phyloP scores from a whole-genome alignment of 1,139 yeast genomes.

The Yamadazyma sp. region DNA sequence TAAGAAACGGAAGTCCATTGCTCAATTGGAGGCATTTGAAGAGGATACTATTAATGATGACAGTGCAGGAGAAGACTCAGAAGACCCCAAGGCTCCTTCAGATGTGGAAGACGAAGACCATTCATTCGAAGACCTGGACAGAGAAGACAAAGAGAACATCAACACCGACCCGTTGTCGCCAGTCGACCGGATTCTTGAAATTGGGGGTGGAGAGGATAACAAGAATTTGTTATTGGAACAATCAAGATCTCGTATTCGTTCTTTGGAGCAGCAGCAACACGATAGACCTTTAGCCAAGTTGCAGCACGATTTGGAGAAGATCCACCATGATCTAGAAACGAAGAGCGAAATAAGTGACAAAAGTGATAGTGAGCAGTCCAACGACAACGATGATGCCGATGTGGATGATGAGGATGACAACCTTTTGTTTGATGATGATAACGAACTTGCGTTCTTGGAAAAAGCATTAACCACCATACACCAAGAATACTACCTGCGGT shows the following conservation, averaged over 20 bases:
- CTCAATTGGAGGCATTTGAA: constrained; percentile 42
- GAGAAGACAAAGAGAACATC: constrained; percentile 11
- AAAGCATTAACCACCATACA: constrained; percentile 66
- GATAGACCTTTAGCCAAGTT: constrained; percentile 82
- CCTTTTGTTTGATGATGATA: constrained; percentile 76
- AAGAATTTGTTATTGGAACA: constrained; percentile 47
- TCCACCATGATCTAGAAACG: constrained; percentile 35
- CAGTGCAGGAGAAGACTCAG: constrained; percentile 19
- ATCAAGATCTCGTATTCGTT: constrained; percentile 55
- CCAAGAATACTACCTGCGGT: constrained; percentile 56
- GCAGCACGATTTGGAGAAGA: constrained; percentile 70
- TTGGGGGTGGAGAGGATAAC: constrained; percentile 52
- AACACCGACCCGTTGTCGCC: constrained; percentile 33
- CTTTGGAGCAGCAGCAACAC: constrained; percentile 65
- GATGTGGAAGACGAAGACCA: constrained; percentile 6
- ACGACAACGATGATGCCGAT: constrained; percentile 10
- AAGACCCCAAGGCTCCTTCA: constrained; percentile 1
- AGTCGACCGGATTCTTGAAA: constrained; percentile 48
- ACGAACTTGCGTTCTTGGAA: constrained; percentile 66
- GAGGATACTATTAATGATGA: constrained; percentile 13
- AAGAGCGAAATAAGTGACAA: constrained; percentile 11
- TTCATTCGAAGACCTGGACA: constrained; percentile 4
- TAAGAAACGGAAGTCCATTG: constrained; percentile 58
- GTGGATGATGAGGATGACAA: constrained; percentile 49
- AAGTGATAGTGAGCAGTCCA: constrained; percentile 14